A percentile compares a stretch with the other conserved stretches of the same genome.
phyloP scores from a whole-genome alignment of 2,329 filamentous ascomycete species.

The Tolypocladium sp. region DNA sequence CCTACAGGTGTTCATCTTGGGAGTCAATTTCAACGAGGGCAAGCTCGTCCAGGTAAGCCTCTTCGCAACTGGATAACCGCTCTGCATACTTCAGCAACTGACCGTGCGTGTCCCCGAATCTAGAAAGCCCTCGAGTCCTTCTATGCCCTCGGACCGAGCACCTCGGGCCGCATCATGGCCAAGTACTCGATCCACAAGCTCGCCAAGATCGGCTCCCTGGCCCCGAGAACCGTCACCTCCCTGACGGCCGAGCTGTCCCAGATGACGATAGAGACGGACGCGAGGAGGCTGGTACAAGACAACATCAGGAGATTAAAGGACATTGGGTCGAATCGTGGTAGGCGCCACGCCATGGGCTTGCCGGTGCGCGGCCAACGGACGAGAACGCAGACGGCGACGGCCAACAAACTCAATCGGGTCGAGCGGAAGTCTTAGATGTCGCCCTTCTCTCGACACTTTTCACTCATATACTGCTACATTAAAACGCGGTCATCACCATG shows the following conservation, averaged over 20 bases:
- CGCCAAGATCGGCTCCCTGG: conserved; percentile 66
- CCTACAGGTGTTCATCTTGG: conserved; percentile 70
- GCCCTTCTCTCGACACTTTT: background rate
- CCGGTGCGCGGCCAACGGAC: conserved; percentile 88
- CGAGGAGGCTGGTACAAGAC: conserved; percentile 66
- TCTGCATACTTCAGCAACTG: background rate
- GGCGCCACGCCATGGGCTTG: conserved; percentile 84
- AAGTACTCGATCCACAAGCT: conserved; percentile 82
- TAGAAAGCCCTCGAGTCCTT: conserved; percentile 72
- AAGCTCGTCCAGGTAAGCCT: conserved; percentile 69
- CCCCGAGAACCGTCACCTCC: conserved; percentile 67
- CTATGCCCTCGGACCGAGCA: conserved; percentile 70
- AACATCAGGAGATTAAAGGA: conserved; percentile 83
- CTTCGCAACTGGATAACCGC: background rate
- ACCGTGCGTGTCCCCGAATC: background rate
- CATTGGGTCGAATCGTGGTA: conserved; percentile 82
- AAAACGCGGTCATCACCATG: background rate
- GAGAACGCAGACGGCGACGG: conserved; percentile 58
- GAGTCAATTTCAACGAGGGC: conserved; percentile 75
- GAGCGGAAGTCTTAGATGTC: conserved; percentile 24
- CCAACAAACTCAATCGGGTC: conserved; percentile 53
- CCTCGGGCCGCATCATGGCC: conserved; percentile 69
- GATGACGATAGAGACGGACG: conserved; percentile 91
- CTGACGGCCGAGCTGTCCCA: conserved; percentile 77
- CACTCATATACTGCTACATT: background rate